Evolutionary conservation across 345 rosid genomes (phyloP).

Genomic region (Lepidium didymum): DNA sequence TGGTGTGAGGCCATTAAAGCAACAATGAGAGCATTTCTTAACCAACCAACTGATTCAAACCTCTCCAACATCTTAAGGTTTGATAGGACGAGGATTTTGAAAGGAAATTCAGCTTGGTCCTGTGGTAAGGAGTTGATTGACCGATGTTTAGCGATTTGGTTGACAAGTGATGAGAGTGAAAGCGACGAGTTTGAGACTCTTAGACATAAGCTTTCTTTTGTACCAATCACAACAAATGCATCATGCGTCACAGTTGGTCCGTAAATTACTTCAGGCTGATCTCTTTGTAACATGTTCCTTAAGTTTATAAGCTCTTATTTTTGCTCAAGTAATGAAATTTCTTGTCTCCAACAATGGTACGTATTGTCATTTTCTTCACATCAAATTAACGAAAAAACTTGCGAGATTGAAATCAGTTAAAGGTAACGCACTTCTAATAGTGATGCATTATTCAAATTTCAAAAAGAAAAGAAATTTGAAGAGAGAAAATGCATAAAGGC

Average conservation of each 20-base stretch:
- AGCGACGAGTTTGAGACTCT: conserved; percentile 58
- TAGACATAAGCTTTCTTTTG: conserved; percentile 38
- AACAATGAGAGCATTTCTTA: conserved; percentile 39
- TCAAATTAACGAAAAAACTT: too few relatives aligned
- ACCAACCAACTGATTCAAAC: conserved; percentile 63
- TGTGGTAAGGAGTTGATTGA: conserved; percentile 59
- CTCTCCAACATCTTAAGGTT: conserved; percentile 54
- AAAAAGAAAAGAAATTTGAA: not conserved
- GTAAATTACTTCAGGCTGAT: not conserved
- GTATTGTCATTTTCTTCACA: too few relatives aligned
- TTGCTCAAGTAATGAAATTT: too few relatives aligned
- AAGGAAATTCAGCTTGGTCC: conserved; percentile 33
- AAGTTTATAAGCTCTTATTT: too few relatives aligned
- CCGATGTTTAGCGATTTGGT: conserved; percentile 53
- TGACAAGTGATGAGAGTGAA: conserved; percentile 56
- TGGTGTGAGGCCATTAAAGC: conserved; percentile 70
- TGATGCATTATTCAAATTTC: not conserved
- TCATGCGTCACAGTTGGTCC: conserved; percentile 25
- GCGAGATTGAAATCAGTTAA: too few relatives aligned
- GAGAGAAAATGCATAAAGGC: not conserved
- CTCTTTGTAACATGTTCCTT: not conserved
- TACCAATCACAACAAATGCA: conserved; percentile 26
- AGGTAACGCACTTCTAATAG: too few relatives aligned
- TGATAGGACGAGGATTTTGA: conserved; percentile 36
- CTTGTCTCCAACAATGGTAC: too few relatives aligned